Conservation (phyloP, 176 grass and related monocot genomes). For the Lolium perenne region DNA sequence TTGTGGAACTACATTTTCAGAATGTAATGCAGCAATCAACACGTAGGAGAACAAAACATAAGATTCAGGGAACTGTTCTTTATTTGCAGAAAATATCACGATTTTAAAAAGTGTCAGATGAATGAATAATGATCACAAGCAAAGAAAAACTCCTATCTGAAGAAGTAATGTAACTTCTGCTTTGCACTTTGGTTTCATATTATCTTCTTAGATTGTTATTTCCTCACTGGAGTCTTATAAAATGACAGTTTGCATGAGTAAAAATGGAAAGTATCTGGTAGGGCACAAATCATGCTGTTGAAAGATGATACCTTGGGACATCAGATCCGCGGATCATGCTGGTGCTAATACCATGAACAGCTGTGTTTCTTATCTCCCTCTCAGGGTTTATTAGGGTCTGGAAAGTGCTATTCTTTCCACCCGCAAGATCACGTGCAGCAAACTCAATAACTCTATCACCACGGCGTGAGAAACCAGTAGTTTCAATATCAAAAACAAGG, state of each 20-base stretch:
- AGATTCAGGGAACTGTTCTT: background rate
- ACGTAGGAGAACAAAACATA: conserved; percentile 21
- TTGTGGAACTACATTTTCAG: conserved; percentile 32
- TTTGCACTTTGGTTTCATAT: background rate
- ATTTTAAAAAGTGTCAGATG: conserved; percentile 9
- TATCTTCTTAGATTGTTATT: background rate
- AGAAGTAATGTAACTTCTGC: conserved; percentile 7
- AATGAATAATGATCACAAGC: conserved; percentile 37
- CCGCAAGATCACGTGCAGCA: conserved; percentile 79
- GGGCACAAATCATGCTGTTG: background rate
- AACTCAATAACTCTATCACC: conserved; percentile 81
- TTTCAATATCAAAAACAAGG: conserved; percentile 92
- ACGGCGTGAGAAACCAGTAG: conserved; percentile 66
- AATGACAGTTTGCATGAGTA: background rate
- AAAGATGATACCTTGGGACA: conserved; percentile 69
- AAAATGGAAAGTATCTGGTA: conserved; percentile 29
- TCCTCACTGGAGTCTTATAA: conserved; percentile 3
- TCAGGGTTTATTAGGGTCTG: conserved; percentile 85
- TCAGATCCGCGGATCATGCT: conserved; percentile 62
- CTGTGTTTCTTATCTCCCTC: conserved; percentile 47
- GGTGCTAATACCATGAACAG: conserved; percentile 70
- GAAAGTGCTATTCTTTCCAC: conserved; percentile 77
- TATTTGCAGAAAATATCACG: background rate
- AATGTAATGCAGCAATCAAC: conserved; percentile 18
- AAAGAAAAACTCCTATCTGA: conserved; percentile 31